Conservation (phyloP, 768 basidiomycete species). For the Suillus subaureus region DNA sequence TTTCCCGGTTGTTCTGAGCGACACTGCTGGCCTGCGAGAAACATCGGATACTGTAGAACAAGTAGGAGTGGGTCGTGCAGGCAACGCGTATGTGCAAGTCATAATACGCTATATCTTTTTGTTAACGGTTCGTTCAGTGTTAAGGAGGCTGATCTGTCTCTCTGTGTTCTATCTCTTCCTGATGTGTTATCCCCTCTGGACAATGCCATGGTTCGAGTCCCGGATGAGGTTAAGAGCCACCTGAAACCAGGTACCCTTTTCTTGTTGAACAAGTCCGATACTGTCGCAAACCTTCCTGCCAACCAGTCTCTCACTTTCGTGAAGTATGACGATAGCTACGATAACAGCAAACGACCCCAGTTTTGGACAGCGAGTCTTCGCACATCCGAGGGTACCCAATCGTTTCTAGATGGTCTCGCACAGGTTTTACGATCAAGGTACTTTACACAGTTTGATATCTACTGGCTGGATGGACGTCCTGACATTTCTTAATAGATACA, state of each 20-base stretch:
- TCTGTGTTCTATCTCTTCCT: constrained; percentile 82
- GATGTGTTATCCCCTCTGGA: constrained; percentile 32
- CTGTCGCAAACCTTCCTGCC: constrained; percentile 29
- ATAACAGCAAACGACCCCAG: not conserved
- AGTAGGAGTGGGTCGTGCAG: constrained; percentile 81
- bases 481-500: not conserved
- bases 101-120: not conserved
- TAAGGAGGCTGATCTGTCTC: constrained; percentile 62
- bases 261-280: constrained; percentile 80
- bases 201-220: constrained; percentile 34
- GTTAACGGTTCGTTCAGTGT: constrained; percentile 47
- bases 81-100: constrained; percentile 53
- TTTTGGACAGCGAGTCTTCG: constrained; percentile 68
- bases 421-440: constrained; percentile 53
- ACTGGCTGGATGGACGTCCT: not conserved
- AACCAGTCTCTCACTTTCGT: constrained; percentile 2
- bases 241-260: constrained; percentile 63
- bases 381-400: constrained; percentile 55
- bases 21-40: constrained; percentile 82
- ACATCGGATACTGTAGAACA: constrained; percentile 67
- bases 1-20: constrained; percentile 75
- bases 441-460: constrained; percentile 11
- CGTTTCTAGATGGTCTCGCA: constrained; percentile 64
- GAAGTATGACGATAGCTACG: not conserved
- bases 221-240: constrained; percentile 49